Base-by-base conservation (phyloP, 192 early-diverging fungal genomes). In the Gonapodya prolifera region DNA sequence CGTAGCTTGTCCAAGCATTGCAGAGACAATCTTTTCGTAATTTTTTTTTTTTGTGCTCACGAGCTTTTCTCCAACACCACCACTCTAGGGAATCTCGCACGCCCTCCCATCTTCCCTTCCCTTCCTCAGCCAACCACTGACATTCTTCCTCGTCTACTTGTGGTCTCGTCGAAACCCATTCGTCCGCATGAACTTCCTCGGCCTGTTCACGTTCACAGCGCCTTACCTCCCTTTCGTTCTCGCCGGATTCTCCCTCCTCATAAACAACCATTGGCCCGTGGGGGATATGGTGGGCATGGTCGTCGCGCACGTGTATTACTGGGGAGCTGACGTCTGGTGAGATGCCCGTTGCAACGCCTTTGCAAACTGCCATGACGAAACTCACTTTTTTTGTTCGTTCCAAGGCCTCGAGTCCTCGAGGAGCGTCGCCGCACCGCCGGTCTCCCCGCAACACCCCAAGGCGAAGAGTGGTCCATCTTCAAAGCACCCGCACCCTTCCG, bases 121-220 rank as follows among this genome's bases (percentile, higher is more conserved):
- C 1, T 98, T 98, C 80, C 81, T 98, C 69, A 93, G 91, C 1
- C 86, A 91, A 18, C 86, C 96, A 33, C 82, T 99, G 16, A 90
- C 92, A 0, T 92, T 94, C 76, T 88, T 92, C 33, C 80, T 99
- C 73, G 93, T 96, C 0, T 99, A 99, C 78, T 86, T 99, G 32
- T 99, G 98, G 98, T 93, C 95, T n/a, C 85, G 96, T 30, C 90
- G 93, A 32, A 97, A 99, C 82, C 93, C 96, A n/a, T 89, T 90
- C 76, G 84, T 95, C 45, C 87, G 89, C 76, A 87, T 99, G 35
- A 94, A 89, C 76, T 94, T 99, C 71, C 82, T 98, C 73, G 96
- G 96, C 2, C 79, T 98, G n/a, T 89, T 99, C 79, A 94, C 88
- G 8, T 94, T 96, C 69, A 89, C 89, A 23, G 98, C 98, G 0